Conservation (phyloP, 2,329 filamentous ascomycete genomes). For the Colletotrichum lini region DNA sequence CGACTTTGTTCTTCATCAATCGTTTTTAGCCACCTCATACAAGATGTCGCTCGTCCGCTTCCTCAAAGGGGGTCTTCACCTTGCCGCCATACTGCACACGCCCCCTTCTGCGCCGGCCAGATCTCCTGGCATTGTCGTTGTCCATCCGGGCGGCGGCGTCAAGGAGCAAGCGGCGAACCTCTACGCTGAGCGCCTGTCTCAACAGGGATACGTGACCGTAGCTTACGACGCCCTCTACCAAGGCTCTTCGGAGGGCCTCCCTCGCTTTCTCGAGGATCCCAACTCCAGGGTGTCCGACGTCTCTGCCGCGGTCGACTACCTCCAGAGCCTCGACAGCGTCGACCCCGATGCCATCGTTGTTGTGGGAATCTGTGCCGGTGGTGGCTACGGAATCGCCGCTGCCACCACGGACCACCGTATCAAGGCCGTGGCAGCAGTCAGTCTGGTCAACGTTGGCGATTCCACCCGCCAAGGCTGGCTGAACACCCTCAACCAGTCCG, state of each 20-base stretch:
- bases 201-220: slow-evolving; percentile 52
- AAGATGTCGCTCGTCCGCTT: slow-evolving; percentile 15
- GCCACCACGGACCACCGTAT: slow-evolving; percentile 56
- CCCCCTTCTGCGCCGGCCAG: slow-evolving; percentile 3
- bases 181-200: slow-evolving; percentile 50
- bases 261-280: slow-evolving; percentile 55
- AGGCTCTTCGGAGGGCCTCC: slow-evolving; percentile 53
- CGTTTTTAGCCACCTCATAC: too few species aligned
- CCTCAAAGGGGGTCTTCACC: slow-evolving; percentile 2
- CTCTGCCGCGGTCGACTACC: slow-evolving; percentile 53
- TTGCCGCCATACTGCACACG: slow-evolving; percentile 4
- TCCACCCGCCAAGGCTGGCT: slow-evolving; percentile 45
- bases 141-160: slow-evolving; percentile 51
- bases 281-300: slow-evolving; percentile 55
- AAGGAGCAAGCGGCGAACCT: slow-evolving; percentile 56
- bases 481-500: not conserved
- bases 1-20: too few species aligned
- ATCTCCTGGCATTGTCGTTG: slow-evolving; percentile 47
- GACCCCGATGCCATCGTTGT: slow-evolving; percentile 53
- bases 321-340: slow-evolving; percentile 48
- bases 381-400: slow-evolving; percentile 54
- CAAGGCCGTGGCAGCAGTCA: slow-evolving; percentile 53
- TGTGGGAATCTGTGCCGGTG: slow-evolving; percentile 56
- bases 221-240: slow-evolving; percentile 57
- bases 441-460: slow-evolving; percentile 50